These are phyloP conservation scores for Furcasterigmium sp. DNA, from an alignment of 2,329 filamentous ascomycete genomes.

Conservation along the genomic window DNA sequence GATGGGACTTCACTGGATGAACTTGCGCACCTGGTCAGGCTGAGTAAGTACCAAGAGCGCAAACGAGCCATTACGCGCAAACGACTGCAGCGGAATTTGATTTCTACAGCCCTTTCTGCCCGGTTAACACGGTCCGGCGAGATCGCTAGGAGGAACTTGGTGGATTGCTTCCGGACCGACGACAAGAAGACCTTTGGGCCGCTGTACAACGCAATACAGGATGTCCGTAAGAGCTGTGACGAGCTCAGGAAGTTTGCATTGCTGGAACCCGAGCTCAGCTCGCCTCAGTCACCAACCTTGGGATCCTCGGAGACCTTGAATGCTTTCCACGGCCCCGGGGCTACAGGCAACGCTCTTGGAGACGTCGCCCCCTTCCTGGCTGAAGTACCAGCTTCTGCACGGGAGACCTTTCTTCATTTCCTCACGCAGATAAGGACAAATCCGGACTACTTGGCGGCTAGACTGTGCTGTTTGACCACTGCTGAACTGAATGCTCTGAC, in stretches of 20 bases:
- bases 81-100: slow-evolving; percentile 67
- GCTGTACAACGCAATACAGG: slow-evolving; percentile 72
- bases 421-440: slow-evolving; percentile 79
- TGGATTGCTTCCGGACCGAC: slow-evolving; percentile 72
- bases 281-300: slow-evolving; percentile 41
- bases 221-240: slow-evolving; percentile 73
- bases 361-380: slow-evolving; percentile 52
- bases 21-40: slow-evolving; percentile 70
- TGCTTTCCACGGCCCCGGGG: background rate
- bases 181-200: slow-evolving; percentile 73
- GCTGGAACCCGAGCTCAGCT: slow-evolving; percentile 67
- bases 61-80: slow-evolving; percentile 69
- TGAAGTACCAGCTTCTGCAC: slow-evolving; percentile 69
- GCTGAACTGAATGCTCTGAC: slow-evolving; percentile 74
- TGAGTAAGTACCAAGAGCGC: slow-evolving; percentile 78
- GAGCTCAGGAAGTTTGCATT: slow-evolving; percentile 66
- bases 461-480: slow-evolving; percentile 70
- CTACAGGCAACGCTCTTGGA: background rate
- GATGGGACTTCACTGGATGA: slow-evolving; percentile 69
- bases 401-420: slow-evolving; percentile 73
- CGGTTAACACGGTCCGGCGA: slow-evolving; percentile 71
- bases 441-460: slow-evolving; percentile 79
- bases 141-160: slow-evolving; percentile 68
- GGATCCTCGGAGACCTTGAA: slow-evolving; percentile 21
- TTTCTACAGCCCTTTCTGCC: slow-evolving; percentile 69